phyloP scores from a whole-genome alignment of 345 rosid species.

The Tarenaya hassleriana region DNA sequence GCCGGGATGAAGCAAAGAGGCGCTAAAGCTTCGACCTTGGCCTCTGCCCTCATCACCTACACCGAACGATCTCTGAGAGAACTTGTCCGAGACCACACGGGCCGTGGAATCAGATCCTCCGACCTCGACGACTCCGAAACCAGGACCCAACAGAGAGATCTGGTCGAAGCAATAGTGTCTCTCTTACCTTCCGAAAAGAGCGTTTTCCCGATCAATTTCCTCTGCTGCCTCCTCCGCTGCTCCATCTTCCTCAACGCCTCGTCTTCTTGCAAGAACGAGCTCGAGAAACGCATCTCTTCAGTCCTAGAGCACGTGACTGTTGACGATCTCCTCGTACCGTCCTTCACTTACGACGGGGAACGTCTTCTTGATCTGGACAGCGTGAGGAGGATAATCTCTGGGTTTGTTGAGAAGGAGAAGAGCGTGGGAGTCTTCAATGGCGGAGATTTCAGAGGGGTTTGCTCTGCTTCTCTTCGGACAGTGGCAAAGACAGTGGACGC shows the following conservation, averaged over 20 bases:
- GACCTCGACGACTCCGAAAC: conserved; percentile 30
- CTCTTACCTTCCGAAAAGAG: conserved; percentile 71
- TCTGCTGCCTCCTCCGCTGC: conserved; percentile 84
- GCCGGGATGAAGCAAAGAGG: conserved; percentile 67
- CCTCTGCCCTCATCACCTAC: conserved; percentile 61
- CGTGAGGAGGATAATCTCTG: conserved; percentile 64
- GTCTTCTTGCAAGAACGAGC: conserved; percentile 52
- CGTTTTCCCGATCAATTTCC: conserved; percentile 66
- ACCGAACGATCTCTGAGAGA: conserved; percentile 77
- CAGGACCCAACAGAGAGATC: conserved; percentile 44
- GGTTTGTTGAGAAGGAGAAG: conserved; percentile 79
- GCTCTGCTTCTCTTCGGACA: conserved; percentile 49
- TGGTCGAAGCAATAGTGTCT: conserved; percentile 59
- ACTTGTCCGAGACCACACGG: conserved; percentile 79
- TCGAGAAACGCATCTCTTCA: conserved; percentile 65
- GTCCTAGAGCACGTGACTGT: conserved; percentile 74
- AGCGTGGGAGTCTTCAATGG: conserved; percentile 69
- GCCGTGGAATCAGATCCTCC: conserved; percentile 38
- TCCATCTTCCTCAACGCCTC: conserved; percentile 64
- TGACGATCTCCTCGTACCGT: conserved; percentile 68
- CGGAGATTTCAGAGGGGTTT: conserved; percentile 44
- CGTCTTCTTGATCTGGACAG: conserved; percentile 71
- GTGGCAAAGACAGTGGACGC: conserved; percentile 70
- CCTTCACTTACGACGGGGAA: conserved; percentile 86
- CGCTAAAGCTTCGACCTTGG: conserved; percentile 49